Base-by-base conservation (phyloP, 768 basidiomycete species). In the Lentinula edodes region DNA sequence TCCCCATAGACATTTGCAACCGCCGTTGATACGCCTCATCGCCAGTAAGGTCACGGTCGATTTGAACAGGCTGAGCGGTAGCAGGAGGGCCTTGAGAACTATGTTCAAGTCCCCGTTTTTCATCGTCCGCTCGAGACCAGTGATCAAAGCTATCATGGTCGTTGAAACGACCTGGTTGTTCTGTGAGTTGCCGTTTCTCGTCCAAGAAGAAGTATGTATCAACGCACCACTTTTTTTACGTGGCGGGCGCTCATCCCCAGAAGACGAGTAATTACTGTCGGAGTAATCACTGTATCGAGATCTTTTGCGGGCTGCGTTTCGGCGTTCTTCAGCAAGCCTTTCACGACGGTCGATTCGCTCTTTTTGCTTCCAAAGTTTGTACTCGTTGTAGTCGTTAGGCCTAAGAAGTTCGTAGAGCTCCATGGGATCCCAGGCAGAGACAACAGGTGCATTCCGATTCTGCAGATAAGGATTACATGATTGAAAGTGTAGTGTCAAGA, bases 321-420 rank as follows among this genome's bases (percentile, higher is more conserved):
- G 79, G 48, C 78, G 78, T 67, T 85, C 82, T 70, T 89, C 85
- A 10, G 80, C 79, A n/a, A 82, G 69, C 38, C 86, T 80, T 64
- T 88, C 84, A n/a, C 88, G 80, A 46, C 84, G 76, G 65, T 93
- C 89, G 52, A 89, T 90, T 45, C 83, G 83, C 28, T 91, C 89
- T 61, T 85, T 85, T 64, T 85, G 83, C 65, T 88, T 88, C 86
- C 87, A 93, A 10, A 84, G 66, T 68, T 93, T 94, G 78, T 87
- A 94, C 66, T 94, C 93, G 66, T 88, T 87, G 73, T 94, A 93
- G 66, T 95, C 93, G 62, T 94, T 94, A 2, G 93, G 93, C 28
- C 89, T 84, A 20, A 86, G 73, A 1, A 91, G 89, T 64, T 95
- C 93, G 69, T 95, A 95, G 34, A 75, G 78, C 67, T 93, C 92